These are phyloP conservation scores for Pyricularia sp. DNA, from an alignment of 2,329 filamentous ascomycete species.

Conservation along the genomic window DNA sequence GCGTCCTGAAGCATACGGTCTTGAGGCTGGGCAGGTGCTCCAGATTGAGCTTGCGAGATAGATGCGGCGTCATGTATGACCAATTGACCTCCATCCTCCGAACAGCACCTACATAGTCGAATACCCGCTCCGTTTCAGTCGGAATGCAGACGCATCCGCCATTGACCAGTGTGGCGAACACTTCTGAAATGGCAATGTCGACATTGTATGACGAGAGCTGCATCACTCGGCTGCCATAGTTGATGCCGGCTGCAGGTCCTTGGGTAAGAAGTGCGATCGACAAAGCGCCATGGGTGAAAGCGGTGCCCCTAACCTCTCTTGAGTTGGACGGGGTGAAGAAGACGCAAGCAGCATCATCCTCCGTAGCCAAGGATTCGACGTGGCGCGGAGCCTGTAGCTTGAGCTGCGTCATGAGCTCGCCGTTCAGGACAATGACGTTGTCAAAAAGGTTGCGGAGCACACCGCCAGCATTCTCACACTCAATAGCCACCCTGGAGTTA, in stretches of 20 bases:
- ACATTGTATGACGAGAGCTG: slow-evolving; percentile 48
- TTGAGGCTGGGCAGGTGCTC: slow-evolving; percentile 25
- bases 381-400: background rate
- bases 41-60: slow-evolving; percentile 37
- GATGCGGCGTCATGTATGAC: slow-evolving; percentile 47
- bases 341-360: slow-evolving; percentile 46
- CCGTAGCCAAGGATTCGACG: slow-evolving; percentile 16
- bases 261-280: slow-evolving; percentile 44
- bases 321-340: slow-evolving; percentile 52
- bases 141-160: slow-evolving; percentile 54
- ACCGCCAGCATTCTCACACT: slow-evolving; percentile 30
- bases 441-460: slow-evolving; percentile 29
- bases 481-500: slow-evolving; percentile 32
- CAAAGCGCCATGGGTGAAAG: slow-evolving; percentile 51
- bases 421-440: slow-evolving; percentile 23
- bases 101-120: slow-evolving; percentile 40
- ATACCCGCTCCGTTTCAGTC: slow-evolving; percentile 35
- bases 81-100: slow-evolving; percentile 39
- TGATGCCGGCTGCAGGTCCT: slow-evolving; percentile 38
- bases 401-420: slow-evolving; percentile 3
- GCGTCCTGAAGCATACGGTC: slow-evolving; percentile 36
- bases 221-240: slow-evolving; percentile 43
- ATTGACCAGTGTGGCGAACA: slow-evolving; percentile 41
- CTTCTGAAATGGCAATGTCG: slow-evolving; percentile 43
- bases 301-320: slow-evolving; percentile 48